These are phyloP conservation scores for Phaseolus coccineus DNA, from an alignment of 331 rosid genomes.

Conservation along the genomic window DNA sequence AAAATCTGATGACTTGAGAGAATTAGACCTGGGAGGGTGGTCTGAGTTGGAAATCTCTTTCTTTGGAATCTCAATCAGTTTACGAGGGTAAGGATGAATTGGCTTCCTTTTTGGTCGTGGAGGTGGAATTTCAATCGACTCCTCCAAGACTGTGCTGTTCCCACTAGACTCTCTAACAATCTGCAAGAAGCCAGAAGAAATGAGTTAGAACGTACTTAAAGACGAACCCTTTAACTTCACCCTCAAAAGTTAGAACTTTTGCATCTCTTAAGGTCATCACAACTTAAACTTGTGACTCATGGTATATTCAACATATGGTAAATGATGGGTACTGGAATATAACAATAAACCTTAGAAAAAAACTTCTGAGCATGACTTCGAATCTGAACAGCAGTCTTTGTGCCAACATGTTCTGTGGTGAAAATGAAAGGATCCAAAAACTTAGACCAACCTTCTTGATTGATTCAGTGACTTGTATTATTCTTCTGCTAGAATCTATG, in stretches of 20 bases:
- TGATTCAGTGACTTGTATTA: constrained; percentile 9
- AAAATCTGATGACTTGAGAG: constrained; percentile 57
- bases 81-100: constrained; percentile 88
- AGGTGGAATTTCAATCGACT: constrained; percentile 82
- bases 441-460: constrained; percentile 43
- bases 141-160: constrained; percentile 47
- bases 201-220: constrained; percentile 34
- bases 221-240: constrained; percentile 22
- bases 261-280: constrained; percentile 44
- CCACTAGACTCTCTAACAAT: constrained; percentile 59
- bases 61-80: constrained; percentile 52
- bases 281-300: constrained; percentile 37
- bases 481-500: constrained; percentile 14
- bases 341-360: constrained; percentile 62
- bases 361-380: constrained; percentile 94
- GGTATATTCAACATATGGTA: constrained; percentile 44
- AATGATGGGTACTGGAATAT: constrained; percentile 49
- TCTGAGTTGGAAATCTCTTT: constrained; percentile 46
- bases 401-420: constrained; percentile 70
- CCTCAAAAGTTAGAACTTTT: constrained; percentile 38
- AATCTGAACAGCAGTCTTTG: constrained; percentile 92
- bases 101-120: constrained; percentile 91
- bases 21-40: constrained; percentile 53
- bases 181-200: constrained; percentile 48
- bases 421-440: constrained; percentile 46